phyloP scores from a whole-genome alignment of 768 basidiomycete genomes.

The Chalciporus pseudorubinellus region DNA sequence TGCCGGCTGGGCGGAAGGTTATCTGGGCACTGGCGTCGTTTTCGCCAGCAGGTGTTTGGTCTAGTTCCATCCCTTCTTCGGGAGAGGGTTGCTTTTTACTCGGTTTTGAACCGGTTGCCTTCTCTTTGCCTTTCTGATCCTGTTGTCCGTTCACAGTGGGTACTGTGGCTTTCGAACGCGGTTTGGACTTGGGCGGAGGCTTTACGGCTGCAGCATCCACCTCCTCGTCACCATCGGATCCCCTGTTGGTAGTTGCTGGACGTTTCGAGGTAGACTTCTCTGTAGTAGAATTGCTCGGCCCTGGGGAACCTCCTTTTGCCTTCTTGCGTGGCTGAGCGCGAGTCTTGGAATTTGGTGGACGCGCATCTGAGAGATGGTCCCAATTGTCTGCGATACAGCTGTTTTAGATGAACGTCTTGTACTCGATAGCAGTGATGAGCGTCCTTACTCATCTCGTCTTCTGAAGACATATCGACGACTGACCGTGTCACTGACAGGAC shows the following conservation, averaged over 20 bases:
- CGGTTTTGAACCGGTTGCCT: conserved; percentile 6
- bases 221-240: conserved; percentile 1
- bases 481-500: background rate
- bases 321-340: conserved; percentile 21
- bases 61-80: conserved; percentile 17
- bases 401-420: conserved; percentile 25
- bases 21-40: conserved; percentile 1
- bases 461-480: conserved; percentile 27
- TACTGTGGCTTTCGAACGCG: conserved; percentile 12
- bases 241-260: background rate
- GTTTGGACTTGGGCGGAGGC: conserved; percentile 16
- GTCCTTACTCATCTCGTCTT: conserved; percentile 32
- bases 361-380: conserved; percentile 12
- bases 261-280: conserved; percentile 21
- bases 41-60: conserved; percentile 1
- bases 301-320: conserved; percentile 12
- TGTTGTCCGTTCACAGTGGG: conserved; percentile 3
- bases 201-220: conserved; percentile 6
- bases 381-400: conserved; percentile 23
- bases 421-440: background rate
- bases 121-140: conserved; percentile 11
- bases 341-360: conserved; percentile 10
- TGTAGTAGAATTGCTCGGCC: conserved; percentile 9
- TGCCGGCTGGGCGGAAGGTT: conserved; percentile 6
- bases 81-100: conserved; percentile 2